phyloP scores from a whole-genome alignment of 768 basidiomycete genomes.

The Postia placenta region DNA sequence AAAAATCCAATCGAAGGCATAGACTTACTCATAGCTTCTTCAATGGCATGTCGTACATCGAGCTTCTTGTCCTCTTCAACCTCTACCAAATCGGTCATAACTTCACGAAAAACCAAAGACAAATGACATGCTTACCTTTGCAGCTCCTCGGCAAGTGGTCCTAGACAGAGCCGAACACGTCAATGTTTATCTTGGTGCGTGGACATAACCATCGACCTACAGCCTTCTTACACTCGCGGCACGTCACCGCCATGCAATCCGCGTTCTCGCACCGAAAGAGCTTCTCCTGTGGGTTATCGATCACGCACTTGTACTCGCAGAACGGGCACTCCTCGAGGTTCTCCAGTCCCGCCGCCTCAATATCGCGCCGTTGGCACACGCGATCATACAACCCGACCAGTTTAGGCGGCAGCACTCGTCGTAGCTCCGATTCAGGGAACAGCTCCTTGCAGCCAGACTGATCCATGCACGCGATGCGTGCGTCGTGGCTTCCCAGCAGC shows the following conservation, averaged over 20 bases:
- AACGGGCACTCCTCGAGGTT: conserved; percentile 87
- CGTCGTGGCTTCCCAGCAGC: conserved; percentile 57
- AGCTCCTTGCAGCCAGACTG: conserved; percentile 61
- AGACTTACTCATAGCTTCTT: conserved; percentile 86
- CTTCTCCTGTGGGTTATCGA: conserved; percentile 40
- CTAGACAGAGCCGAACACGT: conserved; percentile 26
- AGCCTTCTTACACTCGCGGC: conserved; percentile 70
- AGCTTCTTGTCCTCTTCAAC: conserved; percentile 68
- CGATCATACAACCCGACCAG: conserved; percentile 66
- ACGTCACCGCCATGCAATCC: conserved; percentile 72
- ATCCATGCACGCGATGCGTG: conserved; percentile 76
- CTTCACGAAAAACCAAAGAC: no score
- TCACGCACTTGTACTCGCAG: conserved; percentile 74
- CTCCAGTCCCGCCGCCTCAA: conserved; percentile 72
- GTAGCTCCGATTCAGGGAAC: conserved; percentile 67
- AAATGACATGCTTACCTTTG: conserved; percentile 45
- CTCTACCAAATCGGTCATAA: no score
- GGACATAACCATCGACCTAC: conserved; percentile 31
- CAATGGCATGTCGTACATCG: conserved; percentile 71
- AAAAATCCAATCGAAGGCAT: conserved; percentile 4
- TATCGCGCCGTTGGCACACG: conserved; percentile 71
- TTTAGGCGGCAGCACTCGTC: conserved; percentile 59
- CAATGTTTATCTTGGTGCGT: not conserved
- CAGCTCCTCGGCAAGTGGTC: conserved; percentile 82
- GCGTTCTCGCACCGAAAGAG: conserved; percentile 46